Evolutionary conservation across 495 filamentous ascomycete species (phyloP).

Genomic region (Corynascus novoguineensis): DNA sequence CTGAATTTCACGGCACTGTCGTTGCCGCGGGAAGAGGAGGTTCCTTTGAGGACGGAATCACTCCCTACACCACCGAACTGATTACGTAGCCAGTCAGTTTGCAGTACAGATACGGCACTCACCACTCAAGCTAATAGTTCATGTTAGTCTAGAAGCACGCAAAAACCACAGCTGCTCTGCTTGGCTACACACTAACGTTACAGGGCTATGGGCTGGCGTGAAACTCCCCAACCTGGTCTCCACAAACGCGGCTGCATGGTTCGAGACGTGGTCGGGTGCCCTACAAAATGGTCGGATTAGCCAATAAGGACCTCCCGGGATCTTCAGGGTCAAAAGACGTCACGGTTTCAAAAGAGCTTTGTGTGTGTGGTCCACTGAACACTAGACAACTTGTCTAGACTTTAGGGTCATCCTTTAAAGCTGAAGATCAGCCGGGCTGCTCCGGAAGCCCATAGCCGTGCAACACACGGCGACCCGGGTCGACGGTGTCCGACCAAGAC

Average conservation of each 20-base stretch:
- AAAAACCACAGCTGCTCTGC: not conserved
- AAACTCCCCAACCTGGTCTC: not conserved
- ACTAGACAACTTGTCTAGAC: no score
- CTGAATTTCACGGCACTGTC: slow-evolving; percentile 8
- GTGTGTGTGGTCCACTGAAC: no score
- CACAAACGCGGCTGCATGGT: not conserved
- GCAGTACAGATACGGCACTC: no score
- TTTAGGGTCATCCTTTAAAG: no score
- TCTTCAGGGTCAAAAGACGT: slow-evolving; percentile 15
- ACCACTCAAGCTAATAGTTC: no score
- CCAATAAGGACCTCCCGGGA: slow-evolving; percentile 10
- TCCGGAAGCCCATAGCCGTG: not conserved
- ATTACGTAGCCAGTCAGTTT: not conserved
- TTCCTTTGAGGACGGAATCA: no score
- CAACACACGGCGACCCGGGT: not conserved
- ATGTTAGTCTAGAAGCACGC: not conserved
- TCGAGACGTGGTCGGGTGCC: slow-evolving; percentile 2
- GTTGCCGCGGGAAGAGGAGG: no score
- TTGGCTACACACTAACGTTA: no score
- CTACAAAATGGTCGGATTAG: not conserved
- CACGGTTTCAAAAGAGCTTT: slow-evolving; percentile 14
- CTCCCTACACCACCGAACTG: not conserved
- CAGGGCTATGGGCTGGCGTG: no score
- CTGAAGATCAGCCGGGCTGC: slow-evolving; percentile 5
- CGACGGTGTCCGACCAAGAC: not conserved